Base-by-base conservation (phyloP, 2,329 filamentous ascomycete species). In the Plectosphaerella cucumerina region DNA sequence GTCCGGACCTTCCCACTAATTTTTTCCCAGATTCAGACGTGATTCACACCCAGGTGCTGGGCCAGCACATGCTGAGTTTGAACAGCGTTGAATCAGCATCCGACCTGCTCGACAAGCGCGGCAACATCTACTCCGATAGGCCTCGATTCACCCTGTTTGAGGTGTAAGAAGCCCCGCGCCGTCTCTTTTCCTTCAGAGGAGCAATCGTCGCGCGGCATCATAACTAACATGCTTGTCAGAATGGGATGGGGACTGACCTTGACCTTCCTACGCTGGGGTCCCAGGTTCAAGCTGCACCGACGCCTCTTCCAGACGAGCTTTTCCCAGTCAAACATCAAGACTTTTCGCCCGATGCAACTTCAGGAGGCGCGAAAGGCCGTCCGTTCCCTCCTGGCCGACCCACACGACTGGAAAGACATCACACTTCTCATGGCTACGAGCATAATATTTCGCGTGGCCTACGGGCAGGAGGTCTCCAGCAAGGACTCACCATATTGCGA, bases 171-270 rank as follows among this genome's bases (percentile, higher is more conserved):
- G n/a, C 11, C 41, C 12, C 12, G 8, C 12, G 15, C 17, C 11
- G 17, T 42, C n/a, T 20, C 11, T 17, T 22, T 8, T 26, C 15
- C 18, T 14, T 22, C 34, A 53, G 48, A 18, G n/a, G n/a, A n/a
- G n/a, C n/a, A n/a, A n/a, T n/a, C n/a, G n/a, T n/a, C n/a, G n/a
- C 8, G 21, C 14, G 47, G n/a, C 14, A 6, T 42, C 37, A 21
- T 42, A 14, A 11, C 39, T 42, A 20, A 42, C 17, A 12, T 20
- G 17, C n/a, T n/a, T 18, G 23, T 35, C 31, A 56, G 55, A 31
- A 73, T 74, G 70, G 73, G 73, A 20, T 78, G 74, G 74, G 62
- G 65, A 18, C 67, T 69, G 39, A 76, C 74, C 1, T 60, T 77
- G 23, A 74, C 73, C 10, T 77, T 76, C 52, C 60, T 75, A 1